Base-by-base conservation (phyloP, 2,329 filamentous ascomycete genomes). In the Penicillium psychrosexuale region DNA sequence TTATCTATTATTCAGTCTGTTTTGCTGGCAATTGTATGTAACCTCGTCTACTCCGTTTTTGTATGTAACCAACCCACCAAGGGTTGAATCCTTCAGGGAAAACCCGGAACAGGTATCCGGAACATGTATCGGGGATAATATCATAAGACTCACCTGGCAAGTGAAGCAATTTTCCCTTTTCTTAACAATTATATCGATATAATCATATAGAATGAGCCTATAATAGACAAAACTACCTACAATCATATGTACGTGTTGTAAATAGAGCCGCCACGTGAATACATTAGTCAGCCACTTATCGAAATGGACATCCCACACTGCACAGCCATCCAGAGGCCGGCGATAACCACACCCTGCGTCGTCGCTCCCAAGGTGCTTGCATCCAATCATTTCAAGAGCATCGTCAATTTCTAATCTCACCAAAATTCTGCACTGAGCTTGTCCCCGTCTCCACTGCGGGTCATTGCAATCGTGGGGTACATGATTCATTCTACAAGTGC, bases 391-490 rank as follows among this genome's bases (percentile, higher is more conserved):
- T 51, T 46, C 22, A 8, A 22, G 15, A 22, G 12, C 17, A 48
- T 60, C 37, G 28, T 22, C 27, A 55, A 58, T 56, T 22, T 8
- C 13, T 34, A 31, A 31, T 27, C 34, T 39, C 42, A n/a, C 48
- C 44, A 37, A 40, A 47, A 17, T 37, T 47, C 38, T 31, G 22
- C 39, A 37, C 30, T 43, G 28, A 36, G 28, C 30, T 22, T 31
- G 38, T 48, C 43, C 56, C 56, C 59, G 55, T 57, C 53, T 61
- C 47, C 53, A 51, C 43, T 55, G 62, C 60, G 62, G 62, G 62
- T 63, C 56, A 27, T 44, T 60, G 33, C 40, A n/a, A 45, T 55
- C 61, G 59, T 56, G 59, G 59, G 57, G 61, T 64, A 51, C 22
- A 52, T 37, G 44, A 47, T 47, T 58, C 50, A 40, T 43, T 24